Evolutionary conservation across 495 filamentous ascomycete genomes (phyloP), one percentile per base, ranked within the genome.

Genomic region (Penicillium nucicola): DNA sequence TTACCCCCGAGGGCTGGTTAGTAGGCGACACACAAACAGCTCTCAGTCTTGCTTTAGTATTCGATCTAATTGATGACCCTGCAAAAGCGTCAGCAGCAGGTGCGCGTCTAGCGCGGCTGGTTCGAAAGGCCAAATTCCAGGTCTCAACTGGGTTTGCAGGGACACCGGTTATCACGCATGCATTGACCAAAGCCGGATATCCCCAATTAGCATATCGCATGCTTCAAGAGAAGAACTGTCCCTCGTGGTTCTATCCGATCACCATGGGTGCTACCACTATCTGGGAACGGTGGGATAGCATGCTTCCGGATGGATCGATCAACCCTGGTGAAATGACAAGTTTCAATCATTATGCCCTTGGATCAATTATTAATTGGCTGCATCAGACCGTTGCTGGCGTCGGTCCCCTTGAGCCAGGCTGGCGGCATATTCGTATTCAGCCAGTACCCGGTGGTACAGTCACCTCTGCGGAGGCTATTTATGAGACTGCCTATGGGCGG

Each of bases 261-360:
- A 65, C 60, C 2, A 75, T 78, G 72, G 72, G 70, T 7, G 79
- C 71, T 0, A 83, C 80, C 0, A 79, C 78, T 2, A 72, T 75
- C 1, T 82, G 77, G 79, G 79, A 84, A 58, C 65, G 80, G 5
- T 82, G 80, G 79, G 74, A 82, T 47, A 74, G 69, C 23, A 71
- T 84, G 54, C 63, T 79, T 3, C 71, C 75, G 0, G 67, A 82
- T 53, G 78, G 78, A 1, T 64, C 63, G 1, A 65, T 82, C 22
- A 82, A 84, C 50, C 71, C 76, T 0, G 78, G 77, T 1, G 44
- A 68, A 18, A 82, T 84, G 80, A 79, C 75, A 4, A 77, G 72
- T 13, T 84, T 84, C 53, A 82, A 79, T 39, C 74, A 78, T 50
- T 78, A 79, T 47, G 72, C 75, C 0, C 54, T 79, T 5, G 77